Base-by-base conservation (phyloP, 179 eudicot species). In the Actinidia arguta region DNA sequence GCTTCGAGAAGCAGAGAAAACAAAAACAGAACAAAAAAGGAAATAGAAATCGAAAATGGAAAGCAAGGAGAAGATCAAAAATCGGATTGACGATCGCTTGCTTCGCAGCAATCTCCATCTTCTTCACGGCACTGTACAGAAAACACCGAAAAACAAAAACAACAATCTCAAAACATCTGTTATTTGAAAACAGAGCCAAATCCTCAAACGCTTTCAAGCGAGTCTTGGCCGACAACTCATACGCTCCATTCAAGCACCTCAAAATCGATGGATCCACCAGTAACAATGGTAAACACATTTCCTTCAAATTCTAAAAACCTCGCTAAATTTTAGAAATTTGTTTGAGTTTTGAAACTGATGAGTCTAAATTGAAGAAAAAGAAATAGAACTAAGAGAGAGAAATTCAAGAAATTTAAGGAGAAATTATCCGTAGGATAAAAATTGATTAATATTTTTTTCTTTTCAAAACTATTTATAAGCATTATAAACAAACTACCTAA, bases 201-300 rank as follows among this genome's bases (percentile, higher is more conserved):
- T 46, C 94, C 98, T 14, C 98, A 96, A 81, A 73, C 81, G n/a
- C 78, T 51, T 96, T 96, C 85, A 96, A 91, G 82, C 90, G 94
- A 8, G 89, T 96, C 44, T 81, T 96, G 80, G 99, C 94, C 12
- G 98, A 96, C 80, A 96, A 96, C 54, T 96, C 98, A 0, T 92
- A 90, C 78, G 80, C 94, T 48, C 89, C 92, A 1, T 96, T 96
- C 89, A 95, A 91, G 80, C 99, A 95, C 83, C 90, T 95, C 86
- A 91, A 87, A 44, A 85, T 82, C 80, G 39, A 61, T 12, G 36
- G 72, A 17, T 42, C 82, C 44, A 31, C 58, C 48, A 20, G 14
- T 7, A 54, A 24, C 70, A 55, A 77, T 7, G 80, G 80, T 77
- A 44, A 77, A 13, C 61, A 9, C 77, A 77, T 77, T 77, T 77